These are phyloP conservation scores for Pecoramyces ruminantium DNA, from an alignment of 192 early-diverging fungal genomes.

Conservation along the genomic window DNA sequence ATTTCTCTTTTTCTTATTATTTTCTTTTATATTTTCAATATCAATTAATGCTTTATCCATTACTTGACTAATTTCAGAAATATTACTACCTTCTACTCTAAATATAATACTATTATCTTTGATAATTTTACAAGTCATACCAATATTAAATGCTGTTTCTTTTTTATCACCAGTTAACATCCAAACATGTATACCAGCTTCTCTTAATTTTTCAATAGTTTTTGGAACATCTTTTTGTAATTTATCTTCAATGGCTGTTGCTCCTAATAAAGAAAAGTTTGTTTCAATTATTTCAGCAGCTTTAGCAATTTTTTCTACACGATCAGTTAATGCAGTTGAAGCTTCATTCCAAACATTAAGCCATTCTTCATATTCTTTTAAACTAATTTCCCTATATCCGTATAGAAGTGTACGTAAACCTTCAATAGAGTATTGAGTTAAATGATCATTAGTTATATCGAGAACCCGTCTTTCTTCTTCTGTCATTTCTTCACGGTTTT, in stretches of 20 bases:
- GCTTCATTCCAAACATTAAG: conserved; percentile 43
- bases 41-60: conserved; percentile 15
- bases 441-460: neutral
- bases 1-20: neutral
- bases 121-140: conserved; percentile 46
- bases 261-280: conserved; percentile 22
- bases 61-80: conserved; percentile 2
- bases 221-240: conserved; percentile 40
- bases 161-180: conserved; percentile 44
- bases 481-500: conserved; percentile 11
- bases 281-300: conserved; percentile 24
- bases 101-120: conserved; percentile 7
- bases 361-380: conserved; percentile 36
- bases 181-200: conserved; percentile 33
- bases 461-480: neutral
- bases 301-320: conserved; percentile 24
- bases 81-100: conserved; percentile 18
- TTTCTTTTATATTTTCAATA: neutral
- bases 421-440: conserved; percentile 13
- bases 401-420: conserved; percentile 73
- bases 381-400: conserved; percentile 43
- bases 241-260: conserved; percentile 42
- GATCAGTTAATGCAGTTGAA: conserved; percentile 37
- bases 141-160: conserved; percentile 48
- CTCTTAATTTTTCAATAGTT: conserved; percentile 33